Evolutionary conservation across 495 filamentous ascomycete species (phyloP).

Genomic region (Penicillium verhagenii): DNA sequence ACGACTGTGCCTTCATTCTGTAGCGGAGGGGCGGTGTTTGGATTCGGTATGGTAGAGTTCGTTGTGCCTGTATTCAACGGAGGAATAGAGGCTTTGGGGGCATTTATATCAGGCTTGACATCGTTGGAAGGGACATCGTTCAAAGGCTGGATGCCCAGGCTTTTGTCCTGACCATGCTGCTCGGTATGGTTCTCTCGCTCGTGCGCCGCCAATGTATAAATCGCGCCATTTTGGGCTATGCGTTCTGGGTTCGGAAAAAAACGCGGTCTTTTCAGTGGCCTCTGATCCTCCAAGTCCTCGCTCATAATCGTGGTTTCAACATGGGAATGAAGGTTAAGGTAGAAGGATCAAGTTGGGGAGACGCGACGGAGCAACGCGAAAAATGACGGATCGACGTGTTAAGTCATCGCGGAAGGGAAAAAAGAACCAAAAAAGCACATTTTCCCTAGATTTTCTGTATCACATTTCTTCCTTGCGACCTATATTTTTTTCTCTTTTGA

Average conservation of each 20-base stretch:
- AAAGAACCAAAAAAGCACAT: neutral
- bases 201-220: no score
- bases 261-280: slow-evolving; percentile 75
- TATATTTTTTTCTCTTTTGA: neutral
- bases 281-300: slow-evolving; percentile 33
- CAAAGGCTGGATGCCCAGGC: slow-evolving; percentile 1
- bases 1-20: neutral
- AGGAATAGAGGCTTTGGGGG: neutral
- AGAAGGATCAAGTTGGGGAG: slow-evolving; percentile 23
- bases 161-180: neutral
- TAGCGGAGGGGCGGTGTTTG: neutral
- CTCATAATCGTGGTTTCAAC: slow-evolving; percentile 23
- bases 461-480: neutral
- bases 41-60: neutral
- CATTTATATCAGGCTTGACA: neutral
- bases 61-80: neutral
- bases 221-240: no score
- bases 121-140: neutral
- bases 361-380: slow-evolving; percentile 42
- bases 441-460: neutral
- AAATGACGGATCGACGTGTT: slow-evolving; percentile 36
- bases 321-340: slow-evolving; percentile 4
- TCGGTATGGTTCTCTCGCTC: neutral
- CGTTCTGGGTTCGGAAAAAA: slow-evolving; percentile 58
- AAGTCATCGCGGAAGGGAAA: slow-evolving; percentile 19